Conservation (phyloP, 352 stramenopile genomes). For the Globisporangium canariense region DNA sequence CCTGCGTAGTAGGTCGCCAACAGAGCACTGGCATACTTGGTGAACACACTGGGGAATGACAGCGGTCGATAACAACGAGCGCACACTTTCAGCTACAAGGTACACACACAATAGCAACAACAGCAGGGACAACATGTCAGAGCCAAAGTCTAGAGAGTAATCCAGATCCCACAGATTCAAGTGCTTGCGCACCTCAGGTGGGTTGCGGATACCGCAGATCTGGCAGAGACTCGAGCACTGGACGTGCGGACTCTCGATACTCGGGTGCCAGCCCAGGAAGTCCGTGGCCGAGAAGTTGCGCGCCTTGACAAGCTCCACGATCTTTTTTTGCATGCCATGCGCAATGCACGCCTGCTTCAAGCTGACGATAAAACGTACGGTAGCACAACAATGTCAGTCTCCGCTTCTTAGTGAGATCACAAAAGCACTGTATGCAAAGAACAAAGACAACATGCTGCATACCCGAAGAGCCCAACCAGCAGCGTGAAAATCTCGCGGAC, state of each 20-base stretch:
- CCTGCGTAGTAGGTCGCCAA: slow-evolving; percentile 73
- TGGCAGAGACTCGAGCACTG: slow-evolving; percentile 70
- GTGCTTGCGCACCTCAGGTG: slow-evolving; percentile 37
- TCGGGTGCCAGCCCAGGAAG: slow-evolving; percentile 78
- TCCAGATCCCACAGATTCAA: not conserved
- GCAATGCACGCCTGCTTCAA: slow-evolving; percentile 62
- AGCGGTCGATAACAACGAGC: slow-evolving; percentile 53
- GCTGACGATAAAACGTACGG: slow-evolving; percentile 18
- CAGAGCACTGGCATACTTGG: slow-evolving; percentile 72
- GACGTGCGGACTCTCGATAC: slow-evolving; percentile 66
- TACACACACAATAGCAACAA: not conserved
- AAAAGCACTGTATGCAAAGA: not conserved
- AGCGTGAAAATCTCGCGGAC: slow-evolving; percentile 77
- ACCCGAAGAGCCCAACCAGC: slow-evolving; percentile 78
- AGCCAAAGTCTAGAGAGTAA: not conserved
- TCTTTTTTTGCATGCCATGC: slow-evolving; percentile 48
- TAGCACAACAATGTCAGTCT: not conserved
- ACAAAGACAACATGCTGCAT: not conserved
- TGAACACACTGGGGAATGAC: slow-evolving; percentile 70
- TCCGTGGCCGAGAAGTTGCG: slow-evolving; percentile 73
- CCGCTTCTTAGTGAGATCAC: not conserved
- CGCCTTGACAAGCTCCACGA: slow-evolving; percentile 48
- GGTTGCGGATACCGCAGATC: slow-evolving; percentile 71
- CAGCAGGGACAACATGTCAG: not conserved
- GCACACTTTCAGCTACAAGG: slow-evolving; percentile 26